Evolutionary conservation across 2,329 filamentous ascomycete genomes (phyloP), one percentile per base, ranked within the genome.

Genomic region (Zymoseptoria crescenta): DNA sequence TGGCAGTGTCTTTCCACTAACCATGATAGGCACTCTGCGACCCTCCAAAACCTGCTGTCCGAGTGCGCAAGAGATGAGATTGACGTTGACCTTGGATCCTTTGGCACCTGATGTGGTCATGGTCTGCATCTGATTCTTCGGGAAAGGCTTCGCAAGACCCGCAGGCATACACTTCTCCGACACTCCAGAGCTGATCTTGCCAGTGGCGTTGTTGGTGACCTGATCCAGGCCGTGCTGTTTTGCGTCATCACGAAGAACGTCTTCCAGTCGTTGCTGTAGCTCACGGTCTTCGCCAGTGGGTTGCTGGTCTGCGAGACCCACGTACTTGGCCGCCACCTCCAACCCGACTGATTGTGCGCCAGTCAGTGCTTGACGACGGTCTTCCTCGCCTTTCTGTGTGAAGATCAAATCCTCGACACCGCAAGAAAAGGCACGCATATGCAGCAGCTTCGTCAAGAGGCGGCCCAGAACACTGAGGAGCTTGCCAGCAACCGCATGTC

Each of bases 41-140:
- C 94, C 92, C 81, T 99, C 94, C 68, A 99, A 76, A 77, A 96
- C 91, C 73, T 99, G 94, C 72, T 99, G 94, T 55, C 94, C 94
- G 49, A 99, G 82, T 71, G 99, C 96, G 75, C 93, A 97, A 27
- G 93, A 97, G 74, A 99, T 99, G 61, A 96, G 84, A 69, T 96
- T 96, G 55, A 94, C 94, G 72, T 99, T 99, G 75, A 99, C 94
- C 68, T 84, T 80, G 57, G 85, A 88, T 72, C 94, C 94, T 77
- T 99, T 99, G 55, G 94, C 94, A 74, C 94, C 94, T 58, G 94
- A 96, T 13, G 87, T 88, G 21, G 94, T 99, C 94, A 99, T 99
- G 65, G 89, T 86, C 79, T 99, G 94, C 93, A 99, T 99, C 76
- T 97, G 93, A 71, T 99, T 99, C 71, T 87, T 88, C 0, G 94